A percentile compares a stretch with the other conserved stretches of the same genome.
Conservation (phyloP, 1,139 yeast genomes). For the Hanseniaspora uvarum region DNA sequence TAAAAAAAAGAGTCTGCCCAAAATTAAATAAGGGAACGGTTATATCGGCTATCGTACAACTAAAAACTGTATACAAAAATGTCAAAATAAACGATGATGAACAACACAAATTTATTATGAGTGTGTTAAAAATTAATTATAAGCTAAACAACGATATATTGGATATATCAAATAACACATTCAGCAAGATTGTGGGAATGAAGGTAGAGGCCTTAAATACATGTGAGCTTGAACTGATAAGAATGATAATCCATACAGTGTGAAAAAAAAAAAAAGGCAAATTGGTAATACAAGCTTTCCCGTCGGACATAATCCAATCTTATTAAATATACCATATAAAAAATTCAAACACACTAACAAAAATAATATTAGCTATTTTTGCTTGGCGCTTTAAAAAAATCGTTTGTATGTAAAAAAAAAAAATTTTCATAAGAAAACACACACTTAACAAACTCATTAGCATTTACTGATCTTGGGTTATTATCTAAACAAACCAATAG, state of each 20-base stretch:
- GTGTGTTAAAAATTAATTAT: slow-evolving; percentile 9
- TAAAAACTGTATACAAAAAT: background rate
- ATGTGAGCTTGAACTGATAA: slow-evolving; percentile 8
- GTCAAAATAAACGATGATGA: background rate
- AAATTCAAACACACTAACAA: background rate
- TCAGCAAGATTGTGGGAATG: slow-evolving; percentile 11
- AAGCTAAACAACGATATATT: slow-evolving; percentile 10
- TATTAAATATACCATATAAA: background rate
- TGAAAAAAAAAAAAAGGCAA: no score
- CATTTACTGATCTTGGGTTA: no score
- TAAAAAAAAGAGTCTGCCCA: slow-evolving; percentile 7
- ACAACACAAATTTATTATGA: slow-evolving; percentile 8
- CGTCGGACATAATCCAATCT: background rate
- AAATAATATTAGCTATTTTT: background rate
- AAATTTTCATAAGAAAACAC: background rate
- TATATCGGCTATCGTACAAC: background rate
- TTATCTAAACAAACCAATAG: no score
- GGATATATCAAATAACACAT: slow-evolving; percentile 1
- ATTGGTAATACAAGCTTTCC: no score
- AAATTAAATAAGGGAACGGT: slow-evolving; percentile 2
- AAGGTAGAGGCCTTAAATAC: background rate
- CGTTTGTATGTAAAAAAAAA: no score
- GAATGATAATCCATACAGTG: background rate
- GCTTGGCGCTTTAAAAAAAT: no score
- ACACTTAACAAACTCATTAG: background rate